Conservation (phyloP, 2,329 filamentous ascomycete genomes). For the Thermomyces lanuginosus region DNA sequence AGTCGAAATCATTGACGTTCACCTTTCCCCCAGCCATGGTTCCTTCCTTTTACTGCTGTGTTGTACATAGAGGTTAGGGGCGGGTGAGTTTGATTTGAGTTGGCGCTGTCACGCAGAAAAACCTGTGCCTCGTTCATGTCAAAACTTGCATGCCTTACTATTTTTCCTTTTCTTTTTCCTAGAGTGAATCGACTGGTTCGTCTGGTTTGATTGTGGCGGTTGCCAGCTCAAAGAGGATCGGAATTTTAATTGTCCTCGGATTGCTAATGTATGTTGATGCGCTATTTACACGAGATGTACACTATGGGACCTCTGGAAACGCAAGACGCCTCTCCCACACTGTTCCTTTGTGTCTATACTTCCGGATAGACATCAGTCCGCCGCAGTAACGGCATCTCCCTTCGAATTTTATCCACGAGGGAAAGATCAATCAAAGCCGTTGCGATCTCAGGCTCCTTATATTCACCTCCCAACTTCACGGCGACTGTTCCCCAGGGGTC, state of each 20-base stretch:
- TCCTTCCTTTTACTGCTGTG: constrained; percentile 15
- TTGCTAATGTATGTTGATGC: no score
- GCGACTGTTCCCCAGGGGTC: constrained; percentile 73
- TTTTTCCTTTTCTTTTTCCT: constrained; percentile 10
- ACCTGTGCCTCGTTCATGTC: constrained; percentile 14
- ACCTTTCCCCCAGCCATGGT: constrained; percentile 2
- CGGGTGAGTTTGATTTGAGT: constrained; percentile 15
- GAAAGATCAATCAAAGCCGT: constrained; percentile 40
- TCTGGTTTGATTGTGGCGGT: no score
- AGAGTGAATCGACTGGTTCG: constrained; percentile 3
- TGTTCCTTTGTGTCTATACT: constrained; percentile 17
- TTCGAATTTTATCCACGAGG: constrained; percentile 35
- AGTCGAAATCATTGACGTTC: no score
- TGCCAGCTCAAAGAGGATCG: no score
- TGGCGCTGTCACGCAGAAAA: constrained; percentile 11
- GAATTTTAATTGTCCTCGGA: no score
- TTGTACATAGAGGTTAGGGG: constrained; percentile 28
- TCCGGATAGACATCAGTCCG: constrained; percentile 37
- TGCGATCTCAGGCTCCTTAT: constrained; percentile 30
- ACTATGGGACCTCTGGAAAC: background rate
- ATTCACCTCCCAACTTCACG: constrained; percentile 40
- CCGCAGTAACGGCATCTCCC: constrained; percentile 41
- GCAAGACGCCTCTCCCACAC: background rate
- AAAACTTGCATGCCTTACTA: constrained; percentile 21
- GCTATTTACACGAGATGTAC: no score